These are phyloP conservation scores for Diaporthe sp. DNA, from an alignment of 2,329 filamentous ascomycete species.

Conservation along the genomic window DNA sequence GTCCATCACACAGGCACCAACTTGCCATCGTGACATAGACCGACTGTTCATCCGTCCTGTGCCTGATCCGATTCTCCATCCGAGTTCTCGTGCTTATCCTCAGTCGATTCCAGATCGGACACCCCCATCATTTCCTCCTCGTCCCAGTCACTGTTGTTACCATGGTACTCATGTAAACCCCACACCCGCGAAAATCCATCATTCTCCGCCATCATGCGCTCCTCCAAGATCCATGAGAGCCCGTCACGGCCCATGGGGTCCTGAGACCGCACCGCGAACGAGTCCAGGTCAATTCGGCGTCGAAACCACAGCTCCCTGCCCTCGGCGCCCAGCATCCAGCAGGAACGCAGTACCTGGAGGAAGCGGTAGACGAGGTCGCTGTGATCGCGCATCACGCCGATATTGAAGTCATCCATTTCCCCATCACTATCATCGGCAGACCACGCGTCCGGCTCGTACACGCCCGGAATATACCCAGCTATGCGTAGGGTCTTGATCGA, in stretches of 20 bases:
- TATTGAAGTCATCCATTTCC: neutral
- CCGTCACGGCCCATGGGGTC: neutral
- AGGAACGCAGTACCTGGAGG: neutral
- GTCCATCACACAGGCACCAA: neutral
- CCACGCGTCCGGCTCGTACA: neutral
- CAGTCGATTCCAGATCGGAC: neutral
- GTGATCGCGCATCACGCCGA: neutral
- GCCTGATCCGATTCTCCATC: neutral
- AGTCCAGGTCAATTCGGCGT: neutral
- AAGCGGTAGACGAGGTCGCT: neutral
- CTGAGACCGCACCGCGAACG: accelerated
- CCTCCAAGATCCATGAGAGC: neutral
- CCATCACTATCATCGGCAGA: no score
- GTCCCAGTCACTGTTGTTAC: neutral
- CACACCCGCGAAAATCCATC: neutral
- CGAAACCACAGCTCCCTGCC: conserved; percentile 17
- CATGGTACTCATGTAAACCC: neutral
- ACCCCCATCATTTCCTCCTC: neutral
- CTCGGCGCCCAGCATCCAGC: neutral
- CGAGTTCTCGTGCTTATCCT: neutral
- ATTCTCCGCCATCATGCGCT: neutral
- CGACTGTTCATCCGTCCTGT: no score
- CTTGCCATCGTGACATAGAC: neutral
- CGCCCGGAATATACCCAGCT: neutral
- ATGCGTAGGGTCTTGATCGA: neutral